Conservation (phyloP, 2,329 filamentous ascomycete species). For the Ophiostoma novo-ulmi region DNA sequence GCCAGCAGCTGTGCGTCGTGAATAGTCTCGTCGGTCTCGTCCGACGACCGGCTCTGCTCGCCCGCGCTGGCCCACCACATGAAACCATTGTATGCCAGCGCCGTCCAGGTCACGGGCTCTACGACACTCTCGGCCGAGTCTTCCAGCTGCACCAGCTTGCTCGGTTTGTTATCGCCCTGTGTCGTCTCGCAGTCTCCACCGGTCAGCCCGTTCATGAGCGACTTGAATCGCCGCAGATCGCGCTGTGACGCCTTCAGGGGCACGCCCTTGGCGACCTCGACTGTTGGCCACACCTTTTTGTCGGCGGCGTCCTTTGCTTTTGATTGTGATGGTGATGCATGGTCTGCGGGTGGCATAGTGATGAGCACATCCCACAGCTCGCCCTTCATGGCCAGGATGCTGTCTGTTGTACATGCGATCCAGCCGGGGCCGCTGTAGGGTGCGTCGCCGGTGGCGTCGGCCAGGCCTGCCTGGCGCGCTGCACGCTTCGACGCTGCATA, state of each 20-base stretch:
- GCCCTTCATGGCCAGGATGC: slow-evolving; percentile 80
- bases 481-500: slow-evolving; percentile 43
- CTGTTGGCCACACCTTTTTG: slow-evolving; percentile 67
- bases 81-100: slow-evolving; percentile 73
- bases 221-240: slow-evolving; percentile 73
- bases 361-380: slow-evolving; percentile 86
- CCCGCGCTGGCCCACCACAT: slow-evolving; percentile 89
- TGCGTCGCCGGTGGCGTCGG: slow-evolving; percentile 32
- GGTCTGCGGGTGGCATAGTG: slow-evolving; percentile 59
- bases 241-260: slow-evolving; percentile 81
- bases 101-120: slow-evolving; percentile 63
- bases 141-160: slow-evolving; percentile 17
- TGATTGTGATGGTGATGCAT: neutral
- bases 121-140: slow-evolving; percentile 52
- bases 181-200: slow-evolving; percentile 35
- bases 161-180: slow-evolving; percentile 14
- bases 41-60: slow-evolving; percentile 57
- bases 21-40: slow-evolving; percentile 54
- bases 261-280: slow-evolving; percentile 60
- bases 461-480: slow-evolving; percentile 28
- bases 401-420: slow-evolving; percentile 95
- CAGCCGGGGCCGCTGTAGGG: slow-evolving; percentile 59
- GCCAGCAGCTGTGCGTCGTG: slow-evolving; percentile 53
- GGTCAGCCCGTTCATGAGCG: slow-evolving; percentile 60
- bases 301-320: slow-evolving; percentile 45